Evolutionary conservation across 1,284 basidiomycete genomes (phyloP).

Genomic region (Stereum hirsutum): DNA sequence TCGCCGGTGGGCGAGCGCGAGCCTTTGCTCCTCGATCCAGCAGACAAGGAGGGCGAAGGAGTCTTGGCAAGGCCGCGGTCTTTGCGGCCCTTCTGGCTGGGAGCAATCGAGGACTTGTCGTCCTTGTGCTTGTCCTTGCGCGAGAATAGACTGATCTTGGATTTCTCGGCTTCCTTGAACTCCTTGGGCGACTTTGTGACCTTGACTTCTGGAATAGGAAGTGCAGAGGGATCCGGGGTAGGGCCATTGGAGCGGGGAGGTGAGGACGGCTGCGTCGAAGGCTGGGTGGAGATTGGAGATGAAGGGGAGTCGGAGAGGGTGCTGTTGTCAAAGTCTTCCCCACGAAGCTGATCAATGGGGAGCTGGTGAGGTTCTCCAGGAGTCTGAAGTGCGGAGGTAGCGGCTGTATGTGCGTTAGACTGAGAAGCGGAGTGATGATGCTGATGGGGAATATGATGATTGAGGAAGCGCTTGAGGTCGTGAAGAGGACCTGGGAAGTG

Average conservation of each 20-base stretch:
- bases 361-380: conserved; percentile 26
- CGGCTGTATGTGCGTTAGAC: conserved; percentile 16
- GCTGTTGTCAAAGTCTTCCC: conserved; percentile 27
- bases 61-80: conserved; percentile 2
- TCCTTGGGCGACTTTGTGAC: conserved; percentile 11
- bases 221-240: conserved; percentile 14
- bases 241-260: conserved; percentile 12
- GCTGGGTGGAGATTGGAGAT: conserved; percentile 15
- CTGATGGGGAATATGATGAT: conserved; percentile 73
- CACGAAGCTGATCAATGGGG: conserved; percentile 25
- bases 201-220: conserved; percentile 10
- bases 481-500: conserved; percentile 64
- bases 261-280: conserved; percentile 13
- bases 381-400: conserved; percentile 19
- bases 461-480: conserved; percentile 88
- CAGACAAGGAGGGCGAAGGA: conserved; percentile 7
- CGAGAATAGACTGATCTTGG: conserved; percentile 11
- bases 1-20: conserved; percentile 3
- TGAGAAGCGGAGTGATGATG: neutral
- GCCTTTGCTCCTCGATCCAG: conserved; percentile 3
- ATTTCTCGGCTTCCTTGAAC: too few species aligned
- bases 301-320: conserved; percentile 19
- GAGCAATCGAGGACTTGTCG: conserved; percentile 5
- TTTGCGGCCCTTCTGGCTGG: conserved; percentile 1
- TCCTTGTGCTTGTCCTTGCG: conserved; percentile 13